Evolutionary conservation across 768 basidiomycete genomes (phyloP), one percentile per base, ranked within the genome.

Genomic region (Tulasnella sp.): DNA sequence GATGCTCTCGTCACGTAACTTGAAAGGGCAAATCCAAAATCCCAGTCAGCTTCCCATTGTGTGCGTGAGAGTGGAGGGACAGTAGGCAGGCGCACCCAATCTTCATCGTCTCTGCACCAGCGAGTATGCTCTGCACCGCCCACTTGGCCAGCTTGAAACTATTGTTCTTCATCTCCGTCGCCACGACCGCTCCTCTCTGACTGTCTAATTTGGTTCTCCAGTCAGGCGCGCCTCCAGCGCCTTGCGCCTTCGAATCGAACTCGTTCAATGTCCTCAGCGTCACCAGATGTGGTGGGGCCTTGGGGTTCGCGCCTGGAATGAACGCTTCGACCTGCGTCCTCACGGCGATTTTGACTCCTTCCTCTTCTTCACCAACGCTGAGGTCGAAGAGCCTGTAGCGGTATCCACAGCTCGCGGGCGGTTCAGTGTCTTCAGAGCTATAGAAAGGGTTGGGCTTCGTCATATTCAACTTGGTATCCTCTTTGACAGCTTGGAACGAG

Each of bases 121-220:
- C 92, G 34, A 99, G 76, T 41, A 97, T 78, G 68, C 87, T 87
- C 75, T 97, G 92, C 17, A 97, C 89, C 0, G 94, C 85, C 92
- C 94, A 99, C 67, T 94, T 87, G 19, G 93, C 92, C 27, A 99
- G 79, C 71, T 99, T 99, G 74, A 85, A 92, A 66, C 85, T 89
- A 74, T 99, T 99, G 73, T 99, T 99, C 76, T 98, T 99, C 96
- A 98, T 98, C 77, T 99, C 96, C 24, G 91, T 93, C 34, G 96
- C 92, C 61, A 98, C 92, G 44, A 99, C 94, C 1, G 96, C 96
- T 63, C 96, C 96, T 46, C 92, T 82, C 72, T 97, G 92, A 3
- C 87, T 84, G 72, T 99, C 96, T 44, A 99, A 75, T 73, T 94
- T 94, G n/a, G 87, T 80, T 31, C 93, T 82, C 96, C 96, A 99